These are phyloP conservation scores for Lichtheimia hyalospora DNA, from an alignment of 371 early-diverging fungal genomes.

Conservation along the genomic window DNA sequence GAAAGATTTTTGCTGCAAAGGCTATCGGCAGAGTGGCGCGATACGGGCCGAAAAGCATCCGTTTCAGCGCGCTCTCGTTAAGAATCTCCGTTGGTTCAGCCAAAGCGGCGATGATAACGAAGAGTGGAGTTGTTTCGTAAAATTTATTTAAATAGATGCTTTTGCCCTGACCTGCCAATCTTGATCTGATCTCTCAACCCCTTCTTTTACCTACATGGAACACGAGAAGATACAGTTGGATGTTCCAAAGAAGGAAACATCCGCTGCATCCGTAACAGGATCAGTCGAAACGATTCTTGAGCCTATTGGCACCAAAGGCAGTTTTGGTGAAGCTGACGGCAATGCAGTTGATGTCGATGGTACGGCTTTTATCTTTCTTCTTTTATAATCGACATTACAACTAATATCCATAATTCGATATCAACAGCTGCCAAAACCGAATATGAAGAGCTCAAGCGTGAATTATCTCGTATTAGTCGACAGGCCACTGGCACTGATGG, in stretches of 20 bases:
- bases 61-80: too few species aligned
- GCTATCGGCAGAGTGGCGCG: too few species aligned
- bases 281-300: slow-evolving; percentile 15
- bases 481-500: slow-evolving; percentile 2
- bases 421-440: slow-evolving; percentile 32
- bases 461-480: slow-evolving; percentile 41
- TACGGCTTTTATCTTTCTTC: slow-evolving; percentile 4
- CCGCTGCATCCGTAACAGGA: background rate
- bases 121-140: too few species aligned
- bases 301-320: slow-evolving; percentile 12
- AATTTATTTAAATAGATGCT: too few species aligned
- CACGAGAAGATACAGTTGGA: slow-evolving; percentile 3
- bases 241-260: background rate
- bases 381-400: background rate
- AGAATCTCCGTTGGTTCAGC: too few species aligned
- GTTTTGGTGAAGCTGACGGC: slow-evolving; percentile 42
- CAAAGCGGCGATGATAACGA: too few species aligned
- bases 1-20: too few species aligned
- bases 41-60: too few species aligned
- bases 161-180: too few species aligned
- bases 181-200: background rate
- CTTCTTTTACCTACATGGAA: background rate
- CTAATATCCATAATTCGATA: too few species aligned
- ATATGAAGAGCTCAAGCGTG: slow-evolving; percentile 45
- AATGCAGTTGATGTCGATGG: slow-evolving; percentile 49